Evolutionary conservation across 129 eudicot species (phyloP), one percentile per base, ranked within the genome.

Genomic region (Apium graveolens): DNA sequence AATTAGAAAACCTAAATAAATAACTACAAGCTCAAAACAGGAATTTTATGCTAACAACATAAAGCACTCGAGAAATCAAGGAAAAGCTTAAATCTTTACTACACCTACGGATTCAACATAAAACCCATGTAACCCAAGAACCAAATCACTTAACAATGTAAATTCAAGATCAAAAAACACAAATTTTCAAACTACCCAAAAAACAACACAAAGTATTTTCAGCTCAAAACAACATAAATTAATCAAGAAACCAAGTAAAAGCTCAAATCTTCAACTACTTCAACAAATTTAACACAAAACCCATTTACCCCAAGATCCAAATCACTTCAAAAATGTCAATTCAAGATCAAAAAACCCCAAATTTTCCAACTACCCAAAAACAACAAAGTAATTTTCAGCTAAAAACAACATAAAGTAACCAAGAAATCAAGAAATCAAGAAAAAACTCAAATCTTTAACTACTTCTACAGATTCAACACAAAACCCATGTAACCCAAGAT

Each of bases 401-500:
- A n/a, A n/a, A n/a, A n/a, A n/a, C n/a, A n/a, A n/a, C n/a, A n/a
- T n/a, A n/a, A n/a, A n/a, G n/a, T n/a, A n/a, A n/a, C n/a, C n/a
- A n/a, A n/a, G n/a, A 14, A 16, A 3, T n/a, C 0, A 12, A 3
- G 42, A 41, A 42, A 44, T 31, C n/a, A 73, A 29, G 44, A 3
- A 72, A 32, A 39, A 73, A 1, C 12, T 12, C 4, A 44, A 74
- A 74, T 27, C 26, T 31, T 17, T 31, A 81, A 44, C 14, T 65
- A 42, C 41, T 11, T 34, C 7, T 48, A 34, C 4, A 48, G 41
- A 37, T 45, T 73, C 5, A 6, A 73, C 53, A 75, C 62, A 39
- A 29, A 24, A 10, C 87, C 84, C 78, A 73, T 18, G 34, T 51
- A 81, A 76, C 46, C 76, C 49, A 71, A 84, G 79, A 84, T 80